Base-by-base conservation (phyloP, 2,329 filamentous ascomycete species). In the Penicillium sp. region DNA sequence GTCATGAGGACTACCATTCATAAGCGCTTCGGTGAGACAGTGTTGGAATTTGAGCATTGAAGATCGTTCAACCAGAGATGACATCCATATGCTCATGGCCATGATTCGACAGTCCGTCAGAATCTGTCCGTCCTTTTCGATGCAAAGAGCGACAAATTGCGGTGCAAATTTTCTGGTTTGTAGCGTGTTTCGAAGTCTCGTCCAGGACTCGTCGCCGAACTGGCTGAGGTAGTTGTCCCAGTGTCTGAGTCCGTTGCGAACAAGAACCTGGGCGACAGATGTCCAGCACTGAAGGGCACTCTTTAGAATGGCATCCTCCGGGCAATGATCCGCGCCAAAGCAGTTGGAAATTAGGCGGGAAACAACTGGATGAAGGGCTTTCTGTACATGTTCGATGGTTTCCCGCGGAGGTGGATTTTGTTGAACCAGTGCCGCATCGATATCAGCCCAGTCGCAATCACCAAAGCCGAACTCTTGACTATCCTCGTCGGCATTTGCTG, bases 31-130 rank as follows among this genome's bases (percentile, higher is more conserved):
- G 0, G 83, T 82, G 6, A 86, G 72, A 22, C 70, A 68, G 63
- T 85, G 76, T 61, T 87, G 84, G 55, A 81, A 85, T 59, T 84
- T 84, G 39, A 87, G 72, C 68, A 79, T 74, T 2, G 82, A 80
- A 46, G 82, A 79, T 44, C 83, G 75, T 58, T 86, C 84, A 2
- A 81, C 80, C 24, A 86, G 65, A 13, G 74, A 81, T 11, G 76
- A 68, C 31, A 85, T 61, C 75, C 84, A 83, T 35, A 76, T 73
- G 5, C 70, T 70, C n/a, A 83, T 61, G 42, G 83, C 76, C n/a
- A 75, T 73, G 5, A 69, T 53, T 47, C 70, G 74, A 54, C 82
- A 76, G 31, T 79, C 72, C 7, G 68, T 53, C 43, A 78, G 74
- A 28, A 73, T 69, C n/a, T 57, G 56, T 0, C 56, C 33, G 43